Conservation (phyloP, 768 basidiomycete genomes). For the Serendipita sp. region DNA sequence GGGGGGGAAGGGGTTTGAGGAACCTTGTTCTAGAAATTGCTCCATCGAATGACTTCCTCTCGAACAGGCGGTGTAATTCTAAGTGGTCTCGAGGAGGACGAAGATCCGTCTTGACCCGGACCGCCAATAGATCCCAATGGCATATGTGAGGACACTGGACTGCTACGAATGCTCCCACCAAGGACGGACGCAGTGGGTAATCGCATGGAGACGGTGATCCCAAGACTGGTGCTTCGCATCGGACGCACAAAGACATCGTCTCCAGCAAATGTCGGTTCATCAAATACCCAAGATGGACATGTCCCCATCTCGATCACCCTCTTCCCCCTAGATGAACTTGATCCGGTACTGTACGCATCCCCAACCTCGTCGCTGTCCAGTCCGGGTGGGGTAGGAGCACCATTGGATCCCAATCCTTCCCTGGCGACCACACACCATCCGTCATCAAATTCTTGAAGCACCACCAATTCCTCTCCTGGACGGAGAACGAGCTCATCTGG, state of each 20-base stretch:
- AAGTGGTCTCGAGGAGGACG: neutral
- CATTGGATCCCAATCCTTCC: slow-evolving; percentile 20
- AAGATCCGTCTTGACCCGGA: neutral
- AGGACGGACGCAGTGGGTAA: neutral
- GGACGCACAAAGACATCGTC: slow-evolving; percentile 29
- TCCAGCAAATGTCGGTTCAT: neutral
- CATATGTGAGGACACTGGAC: neutral
- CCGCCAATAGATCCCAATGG: neutral
- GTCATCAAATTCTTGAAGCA: slow-evolving; percentile 57
- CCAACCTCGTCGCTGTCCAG: neutral
- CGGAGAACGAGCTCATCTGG: slow-evolving; percentile 55
- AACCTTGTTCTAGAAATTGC: neutral
- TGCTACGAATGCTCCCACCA: neutral
- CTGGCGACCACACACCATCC: slow-evolving; percentile 67
- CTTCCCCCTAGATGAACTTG: neutral
- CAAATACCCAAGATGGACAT: slow-evolving; percentile 63
- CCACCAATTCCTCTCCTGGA: slow-evolving; percentile 42
- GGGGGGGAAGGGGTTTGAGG: no score
- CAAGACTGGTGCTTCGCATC: slow-evolving; percentile 45
- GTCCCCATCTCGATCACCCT: slow-evolving; percentile 39
- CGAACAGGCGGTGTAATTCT: neutral
- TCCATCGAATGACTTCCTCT: slow-evolving; percentile 2
- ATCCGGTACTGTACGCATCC: neutral
- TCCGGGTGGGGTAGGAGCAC: neutral
- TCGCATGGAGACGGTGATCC: slow-evolving; percentile 32